These are phyloP conservation scores for Tubosaeta brunneosetosa DNA, from an alignment of 768 basidiomycete genomes.

Conservation along the genomic window DNA sequence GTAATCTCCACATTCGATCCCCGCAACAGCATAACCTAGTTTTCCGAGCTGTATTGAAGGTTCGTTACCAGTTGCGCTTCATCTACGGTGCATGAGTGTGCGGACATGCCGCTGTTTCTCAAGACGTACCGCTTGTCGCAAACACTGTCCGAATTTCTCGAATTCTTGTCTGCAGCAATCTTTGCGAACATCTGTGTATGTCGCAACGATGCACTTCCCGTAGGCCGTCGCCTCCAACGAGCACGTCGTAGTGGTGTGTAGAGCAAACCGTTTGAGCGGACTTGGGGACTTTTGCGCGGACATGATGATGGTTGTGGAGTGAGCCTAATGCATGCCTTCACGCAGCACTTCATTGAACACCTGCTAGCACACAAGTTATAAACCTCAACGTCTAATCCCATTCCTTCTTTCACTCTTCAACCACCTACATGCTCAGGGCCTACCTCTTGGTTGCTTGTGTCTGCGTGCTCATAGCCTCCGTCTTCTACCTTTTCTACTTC, in stretches of 20 bases:
- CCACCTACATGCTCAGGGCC: constrained; percentile 45
- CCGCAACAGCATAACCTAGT: constrained; percentile 4
- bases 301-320: constrained; percentile 9
- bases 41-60: neutral
- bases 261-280: constrained; percentile 62
- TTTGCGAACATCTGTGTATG: constrained; percentile 79
- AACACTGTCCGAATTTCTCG: constrained; percentile 73
- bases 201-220: constrained; percentile 81
- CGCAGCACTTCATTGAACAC: neutral
- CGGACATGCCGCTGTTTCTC: neutral
- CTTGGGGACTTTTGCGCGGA: constrained; percentile 29
- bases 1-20: constrained; percentile 12
- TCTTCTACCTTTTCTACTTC: constrained; percentile 88
- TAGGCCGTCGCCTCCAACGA: constrained; percentile 70
- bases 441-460: constrained; percentile 63
- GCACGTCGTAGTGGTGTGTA: constrained; percentile 69
- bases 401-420: neutral
- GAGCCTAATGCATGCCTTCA: neutral
- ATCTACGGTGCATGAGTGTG: constrained; percentile 34
- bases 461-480: constrained; percentile 47
- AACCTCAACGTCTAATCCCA: neutral
- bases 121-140: constrained; percentile 68
- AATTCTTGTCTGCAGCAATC: constrained; percentile 87
- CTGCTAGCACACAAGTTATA: neutral
- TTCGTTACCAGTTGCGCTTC: constrained; percentile 50